Conservation (phyloP, 345 rosid genomes). For the Hirschfeldia incana region DNA sequence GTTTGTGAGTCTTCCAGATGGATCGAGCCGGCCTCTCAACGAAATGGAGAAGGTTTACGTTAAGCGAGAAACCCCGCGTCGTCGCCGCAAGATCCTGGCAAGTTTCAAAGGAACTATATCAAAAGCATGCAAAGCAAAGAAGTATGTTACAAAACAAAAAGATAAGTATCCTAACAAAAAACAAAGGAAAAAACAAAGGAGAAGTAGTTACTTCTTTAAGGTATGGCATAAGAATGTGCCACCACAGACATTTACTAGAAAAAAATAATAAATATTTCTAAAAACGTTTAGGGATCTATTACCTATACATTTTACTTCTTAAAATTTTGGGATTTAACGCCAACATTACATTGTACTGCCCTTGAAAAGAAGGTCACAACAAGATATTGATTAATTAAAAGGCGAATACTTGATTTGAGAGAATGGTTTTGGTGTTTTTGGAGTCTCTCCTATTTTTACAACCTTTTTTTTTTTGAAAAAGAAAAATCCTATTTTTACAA, state of each 20-base stretch:
- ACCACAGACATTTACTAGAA: neutral
- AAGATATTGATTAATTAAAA: neutral
- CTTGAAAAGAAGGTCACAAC: neutral
- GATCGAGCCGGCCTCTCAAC: constrained; percentile 79
- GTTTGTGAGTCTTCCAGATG: constrained; percentile 87
- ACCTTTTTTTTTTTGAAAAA: neutral
- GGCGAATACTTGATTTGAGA: neutral
- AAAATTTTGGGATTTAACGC: neutral
- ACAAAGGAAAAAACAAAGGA: too few relatives aligned
- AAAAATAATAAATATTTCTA: neutral
- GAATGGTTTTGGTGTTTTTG: neutral
- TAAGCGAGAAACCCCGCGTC: constrained; percentile 60
- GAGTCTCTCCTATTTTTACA: neutral
- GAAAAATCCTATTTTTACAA: neutral
- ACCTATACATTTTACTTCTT: neutral
- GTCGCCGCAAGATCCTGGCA: neutral
- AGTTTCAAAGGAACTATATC: neutral
- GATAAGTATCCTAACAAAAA: neutral
- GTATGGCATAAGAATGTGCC: neutral
- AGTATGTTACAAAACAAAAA: neutral
- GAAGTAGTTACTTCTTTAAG: neutral
- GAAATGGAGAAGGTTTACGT: constrained; percentile 81
- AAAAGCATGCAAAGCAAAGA: neutral
- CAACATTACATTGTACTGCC: neutral
- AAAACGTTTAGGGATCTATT: neutral